Conservation (phyloP, 2,329 filamentous ascomycete genomes). For the Bipolaris cookei region DNA sequence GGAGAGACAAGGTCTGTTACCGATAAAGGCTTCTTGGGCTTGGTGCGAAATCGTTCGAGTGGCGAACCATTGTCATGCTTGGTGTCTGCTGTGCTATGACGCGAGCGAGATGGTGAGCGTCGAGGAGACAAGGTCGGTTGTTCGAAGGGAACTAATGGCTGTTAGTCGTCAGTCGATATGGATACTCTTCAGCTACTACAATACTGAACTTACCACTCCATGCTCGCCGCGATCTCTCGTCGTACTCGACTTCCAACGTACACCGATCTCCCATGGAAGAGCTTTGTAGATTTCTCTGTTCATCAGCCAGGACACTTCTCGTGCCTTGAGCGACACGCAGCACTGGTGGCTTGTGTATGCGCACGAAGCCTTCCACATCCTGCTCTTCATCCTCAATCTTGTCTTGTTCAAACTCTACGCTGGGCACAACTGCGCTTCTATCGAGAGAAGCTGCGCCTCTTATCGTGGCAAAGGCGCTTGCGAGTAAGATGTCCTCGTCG, state of each 20-base stretch:
- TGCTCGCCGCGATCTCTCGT: constrained; percentile 45
- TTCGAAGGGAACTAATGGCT: constrained; percentile 46
- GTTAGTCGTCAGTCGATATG: constrained; percentile 49
- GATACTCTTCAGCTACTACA: background rate
- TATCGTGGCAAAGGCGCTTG: constrained; percentile 22
- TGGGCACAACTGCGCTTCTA: constrained; percentile 22
- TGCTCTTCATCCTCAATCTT: constrained; percentile 29
- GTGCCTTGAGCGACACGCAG: constrained; percentile 26
- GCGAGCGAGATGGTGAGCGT: constrained; percentile 2
- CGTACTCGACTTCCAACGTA: constrained; percentile 54
- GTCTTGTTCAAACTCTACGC: constrained; percentile 32
- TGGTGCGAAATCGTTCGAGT: constrained; percentile 77
- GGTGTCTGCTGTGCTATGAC: background rate
- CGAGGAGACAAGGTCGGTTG: constrained; percentile 19
- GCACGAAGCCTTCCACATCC: constrained; percentile 55
- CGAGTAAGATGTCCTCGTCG: constrained; percentile 60
- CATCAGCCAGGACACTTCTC: constrained; percentile 2
- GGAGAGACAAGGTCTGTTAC: constrained; percentile 89
- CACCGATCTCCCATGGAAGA: constrained; percentile 29
- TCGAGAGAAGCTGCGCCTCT: constrained; percentile 3
- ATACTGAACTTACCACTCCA: constrained; percentile 38
- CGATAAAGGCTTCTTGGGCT: constrained; percentile 77
- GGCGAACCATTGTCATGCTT: constrained; percentile 63
- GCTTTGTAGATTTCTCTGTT: constrained; percentile 19
- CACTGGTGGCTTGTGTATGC: constrained; percentile 42